Percentiles rank a stretch among this genome's conserved stretches.
These are phyloP conservation scores for Kodamaea fukazawae DNA, from an alignment of 805 yeast genomes.

Conservation along the genomic window DNA sequence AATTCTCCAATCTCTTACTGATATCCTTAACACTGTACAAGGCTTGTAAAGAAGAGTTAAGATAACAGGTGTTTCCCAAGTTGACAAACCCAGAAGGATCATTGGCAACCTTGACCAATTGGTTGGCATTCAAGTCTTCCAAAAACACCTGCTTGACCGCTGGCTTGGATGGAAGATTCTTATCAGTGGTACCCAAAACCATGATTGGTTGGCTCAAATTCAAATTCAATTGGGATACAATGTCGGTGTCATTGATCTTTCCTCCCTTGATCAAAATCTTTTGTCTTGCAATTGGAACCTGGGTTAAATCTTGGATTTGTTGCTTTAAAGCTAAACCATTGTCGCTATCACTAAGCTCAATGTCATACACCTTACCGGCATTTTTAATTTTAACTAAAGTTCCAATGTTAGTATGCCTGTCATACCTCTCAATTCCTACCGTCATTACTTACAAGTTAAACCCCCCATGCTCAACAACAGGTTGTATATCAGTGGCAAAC, in stretches of 20 bases:
- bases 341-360: constrained; percentile 47
- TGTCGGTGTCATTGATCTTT: constrained; percentile 71
- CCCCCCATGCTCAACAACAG: constrained; percentile 3
- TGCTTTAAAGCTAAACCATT: constrained; percentile 64
- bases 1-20: constrained; percentile 20
- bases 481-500: constrained; percentile 1
- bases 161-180: constrained; percentile 52
- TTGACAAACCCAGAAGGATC: constrained; percentile 68
- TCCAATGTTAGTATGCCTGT: constrained; percentile 7
- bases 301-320: constrained; percentile 68
- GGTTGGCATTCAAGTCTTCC: constrained; percentile 61
- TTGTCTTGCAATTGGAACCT: constrained; percentile 86
- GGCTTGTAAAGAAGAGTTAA: constrained; percentile 67
- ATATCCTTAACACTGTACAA: constrained; percentile 47
- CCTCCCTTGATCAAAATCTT: constrained; percentile 89
- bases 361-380: constrained; percentile 42
- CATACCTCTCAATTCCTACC: not conserved
- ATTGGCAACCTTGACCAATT: constrained; percentile 33
- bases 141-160: constrained; percentile 54
- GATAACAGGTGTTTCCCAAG: constrained; percentile 79
- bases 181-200: constrained; percentile 91
- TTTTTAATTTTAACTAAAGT: constrained; percentile 32
- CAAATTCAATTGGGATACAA: constrained; percentile 49
- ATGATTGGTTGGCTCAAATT: constrained; percentile 68
- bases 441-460: constrained; percentile 8